Conservation (phyloP, 345 rosid genomes). For the Bruguiera parviflora region DNA sequence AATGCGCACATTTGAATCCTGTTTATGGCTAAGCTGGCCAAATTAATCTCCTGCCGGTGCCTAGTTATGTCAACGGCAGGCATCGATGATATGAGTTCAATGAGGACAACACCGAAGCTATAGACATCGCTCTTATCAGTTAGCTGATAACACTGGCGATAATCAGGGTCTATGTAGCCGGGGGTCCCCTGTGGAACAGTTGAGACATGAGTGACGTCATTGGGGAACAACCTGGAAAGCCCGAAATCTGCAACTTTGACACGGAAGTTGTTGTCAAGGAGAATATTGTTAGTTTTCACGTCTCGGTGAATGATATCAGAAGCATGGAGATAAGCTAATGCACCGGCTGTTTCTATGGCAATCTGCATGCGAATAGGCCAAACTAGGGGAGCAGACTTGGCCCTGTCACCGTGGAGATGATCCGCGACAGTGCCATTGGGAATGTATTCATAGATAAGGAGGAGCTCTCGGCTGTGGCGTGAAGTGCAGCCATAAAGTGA, state of each 20-base stretch:
- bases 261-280: slow-evolving; percentile 13
- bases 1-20: slow-evolving; percentile 13
- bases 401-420: no score
- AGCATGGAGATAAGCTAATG: slow-evolving; percentile 15
- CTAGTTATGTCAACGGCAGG: slow-evolving; percentile 21
- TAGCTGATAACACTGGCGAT: slow-evolving; percentile 19
- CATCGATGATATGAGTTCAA: slow-evolving; percentile 24
- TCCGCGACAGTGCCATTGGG: no score
- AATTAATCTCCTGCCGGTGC: slow-evolving; percentile 14
- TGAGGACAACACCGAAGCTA: slow-evolving; percentile 24
- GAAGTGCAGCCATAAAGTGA: no score
- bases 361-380: no score
- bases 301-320: slow-evolving; percentile 16
- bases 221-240: slow-evolving; percentile 15
- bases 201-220: slow-evolving; percentile 10
- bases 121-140: slow-evolving; percentile 26
- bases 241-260: slow-evolving; percentile 22
- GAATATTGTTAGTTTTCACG: slow-evolving; percentile 14
- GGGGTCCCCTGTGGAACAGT: slow-evolving; percentile 22
- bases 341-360: slow-evolving; percentile 13
- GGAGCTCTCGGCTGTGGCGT: slow-evolving; percentile 1
- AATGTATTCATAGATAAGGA: slow-evolving; percentile 3
- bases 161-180: slow-evolving; percentile 25
- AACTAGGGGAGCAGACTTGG: no score
- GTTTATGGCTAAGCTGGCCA: slow-evolving; percentile 9